These are phyloP conservation scores for Penicillium bovifimosum DNA, from an alignment of 495 filamentous ascomycete species.

Conservation along the genomic window DNA sequence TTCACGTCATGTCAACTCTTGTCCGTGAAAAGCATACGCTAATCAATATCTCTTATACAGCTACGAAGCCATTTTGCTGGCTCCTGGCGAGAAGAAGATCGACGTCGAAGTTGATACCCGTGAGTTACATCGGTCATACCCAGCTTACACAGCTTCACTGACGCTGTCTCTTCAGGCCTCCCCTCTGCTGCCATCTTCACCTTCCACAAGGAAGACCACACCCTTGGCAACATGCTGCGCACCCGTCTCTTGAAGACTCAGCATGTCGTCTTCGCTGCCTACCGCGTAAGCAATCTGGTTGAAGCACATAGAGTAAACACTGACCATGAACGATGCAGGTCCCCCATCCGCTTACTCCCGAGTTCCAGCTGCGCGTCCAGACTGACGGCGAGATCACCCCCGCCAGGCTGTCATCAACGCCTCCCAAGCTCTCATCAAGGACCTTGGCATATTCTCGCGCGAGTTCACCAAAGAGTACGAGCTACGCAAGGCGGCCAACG, in stretches of 20 bases:
- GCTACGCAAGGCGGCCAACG: slow-evolving; percentile 80
- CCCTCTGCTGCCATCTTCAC: slow-evolving; percentile 81
- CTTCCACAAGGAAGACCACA: slow-evolving; percentile 96
- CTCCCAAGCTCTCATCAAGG: slow-evolving; percentile 71
- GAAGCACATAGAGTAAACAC: background rate
- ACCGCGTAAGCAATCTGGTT: slow-evolving; percentile 57
- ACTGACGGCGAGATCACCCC: slow-evolving; percentile 81
- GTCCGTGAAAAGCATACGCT: background rate
- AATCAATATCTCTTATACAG: slow-evolving; percentile 41
- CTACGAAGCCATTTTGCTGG: slow-evolving; percentile 86
- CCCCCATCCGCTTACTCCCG: slow-evolving; percentile 79
- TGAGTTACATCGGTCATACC: slow-evolving; percentile 39
- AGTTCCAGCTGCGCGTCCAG: slow-evolving; percentile 82
- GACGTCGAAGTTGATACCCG: slow-evolving; percentile 79
- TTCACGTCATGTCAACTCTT: background rate
- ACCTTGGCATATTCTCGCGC: slow-evolving; percentile 67
- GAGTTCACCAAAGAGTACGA: slow-evolving; percentile 96
- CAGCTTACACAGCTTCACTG: slow-evolving; percentile 2
- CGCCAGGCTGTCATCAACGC: slow-evolving; percentile 76
- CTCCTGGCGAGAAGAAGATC: slow-evolving; percentile 86
- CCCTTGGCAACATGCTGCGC: slow-evolving; percentile 82
- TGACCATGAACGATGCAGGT: slow-evolving; percentile 38
- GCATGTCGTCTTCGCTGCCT: slow-evolving; percentile 80
- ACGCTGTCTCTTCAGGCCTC: slow-evolving; percentile 51
- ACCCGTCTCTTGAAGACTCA: slow-evolving; percentile 71